Percentiles rank a stretch among this genome's conserved stretches.
Conservation (phyloP, 768 basidiomycete genomes). For the Mycena rosella region DNA sequence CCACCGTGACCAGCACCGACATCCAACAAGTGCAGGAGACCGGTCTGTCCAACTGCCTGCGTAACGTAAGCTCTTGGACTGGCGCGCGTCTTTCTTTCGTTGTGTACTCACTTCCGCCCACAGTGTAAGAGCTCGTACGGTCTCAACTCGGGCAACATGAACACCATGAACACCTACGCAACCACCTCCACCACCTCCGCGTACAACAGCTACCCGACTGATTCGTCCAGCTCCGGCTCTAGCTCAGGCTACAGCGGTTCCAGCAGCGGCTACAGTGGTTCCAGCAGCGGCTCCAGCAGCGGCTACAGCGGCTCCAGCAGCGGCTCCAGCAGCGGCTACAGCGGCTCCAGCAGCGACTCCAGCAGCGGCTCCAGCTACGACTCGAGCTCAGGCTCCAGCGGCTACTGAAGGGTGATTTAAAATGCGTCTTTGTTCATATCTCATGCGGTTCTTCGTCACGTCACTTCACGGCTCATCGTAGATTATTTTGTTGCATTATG, state of each 20-base stretch:
- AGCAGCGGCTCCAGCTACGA: constrained; percentile 3
- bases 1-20: constrained; percentile 57
- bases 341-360: constrained; percentile 30
- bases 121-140: constrained; percentile 73
- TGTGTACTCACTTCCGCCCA: constrained; percentile 31
- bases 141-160: constrained; percentile 64
- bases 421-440: constrained; percentile 19
- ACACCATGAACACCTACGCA: constrained; percentile 60
- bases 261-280: neutral
- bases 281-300: neutral
- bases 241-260: constrained; percentile 4
- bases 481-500: constrained; percentile 36
- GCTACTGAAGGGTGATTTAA: constrained; percentile 21
- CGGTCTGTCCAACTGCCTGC: constrained; percentile 66
- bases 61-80: constrained; percentile 49
- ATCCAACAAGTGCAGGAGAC: constrained; percentile 60
- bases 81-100: neutral
- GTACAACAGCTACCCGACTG: neutral
- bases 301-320: neutral
- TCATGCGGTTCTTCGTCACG: constrained; percentile 37
- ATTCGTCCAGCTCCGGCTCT: neutral
- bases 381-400: constrained; percentile 30
- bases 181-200: constrained; percentile 13
- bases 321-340: constrained; percentile 8
- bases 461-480: constrained; percentile 35